phyloP scores from a whole-genome alignment of 2,329 filamentous ascomycete genomes.

The Phaeoacremonium minimum region DNA sequence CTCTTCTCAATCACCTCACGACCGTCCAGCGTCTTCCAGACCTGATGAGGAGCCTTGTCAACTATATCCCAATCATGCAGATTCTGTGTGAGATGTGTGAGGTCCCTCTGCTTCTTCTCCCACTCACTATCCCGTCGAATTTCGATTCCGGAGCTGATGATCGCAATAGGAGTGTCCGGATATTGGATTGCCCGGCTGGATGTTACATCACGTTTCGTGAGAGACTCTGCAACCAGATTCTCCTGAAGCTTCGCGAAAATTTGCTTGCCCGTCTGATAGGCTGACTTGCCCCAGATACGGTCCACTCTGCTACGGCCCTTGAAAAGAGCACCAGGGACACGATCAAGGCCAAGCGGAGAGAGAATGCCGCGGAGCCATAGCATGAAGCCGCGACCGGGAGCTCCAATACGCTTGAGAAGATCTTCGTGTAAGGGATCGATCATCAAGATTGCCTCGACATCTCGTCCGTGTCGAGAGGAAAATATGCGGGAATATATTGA shows the following conservation, averaged over 20 bases:
- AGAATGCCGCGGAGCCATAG: constrained; percentile 85
- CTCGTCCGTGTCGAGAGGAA: constrained; percentile 71
- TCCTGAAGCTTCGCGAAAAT: constrained; percentile 93
- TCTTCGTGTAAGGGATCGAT: constrained; percentile 90
- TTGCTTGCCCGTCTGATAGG: constrained; percentile 76
- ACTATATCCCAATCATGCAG: constrained; percentile 84
- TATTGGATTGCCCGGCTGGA: constrained; percentile 77
- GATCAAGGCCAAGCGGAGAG: constrained; percentile 81
- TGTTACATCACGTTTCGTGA: constrained; percentile 78
- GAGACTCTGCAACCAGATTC: constrained; percentile 77
- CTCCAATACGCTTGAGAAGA: constrained; percentile 64
- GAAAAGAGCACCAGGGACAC: constrained; percentile 76
- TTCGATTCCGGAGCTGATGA: constrained; percentile 78
- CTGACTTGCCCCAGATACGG: constrained; percentile 75
- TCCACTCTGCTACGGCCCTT: constrained; percentile 75
- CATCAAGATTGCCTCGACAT: constrained; percentile 75
- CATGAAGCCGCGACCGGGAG: constrained; percentile 68
- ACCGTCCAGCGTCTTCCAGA: constrained; percentile 76
- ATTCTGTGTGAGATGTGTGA: constrained; percentile 75
- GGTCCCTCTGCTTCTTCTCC: constrained; percentile 80
- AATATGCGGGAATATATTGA: constrained; percentile 90
- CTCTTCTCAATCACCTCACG: constrained; percentile 74
- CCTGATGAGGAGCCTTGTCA: constrained; percentile 75
- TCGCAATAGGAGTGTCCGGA: constrained; percentile 67
- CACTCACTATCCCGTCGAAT: constrained; percentile 65